phyloP scores from a whole-genome alignment of 495 filamentous ascomycete species.

The Schizothecium vesticola region DNA sequence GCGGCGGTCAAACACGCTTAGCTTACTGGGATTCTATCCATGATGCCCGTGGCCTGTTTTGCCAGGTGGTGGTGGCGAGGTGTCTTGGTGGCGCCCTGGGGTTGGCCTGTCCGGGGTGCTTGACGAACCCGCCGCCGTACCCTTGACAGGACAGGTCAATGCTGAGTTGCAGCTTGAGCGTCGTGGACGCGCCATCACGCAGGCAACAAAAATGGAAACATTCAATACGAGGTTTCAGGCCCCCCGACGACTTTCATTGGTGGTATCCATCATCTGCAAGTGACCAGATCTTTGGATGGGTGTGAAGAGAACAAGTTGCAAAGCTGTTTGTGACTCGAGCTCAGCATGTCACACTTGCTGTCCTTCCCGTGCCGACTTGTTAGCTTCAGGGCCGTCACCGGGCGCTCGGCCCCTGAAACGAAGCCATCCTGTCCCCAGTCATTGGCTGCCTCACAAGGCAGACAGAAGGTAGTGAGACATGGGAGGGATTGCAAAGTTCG shows the following conservation, averaged over 20 bases:
- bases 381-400: not conserved
- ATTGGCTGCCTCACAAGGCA: conserved; percentile 9
- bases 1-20: too few species aligned
- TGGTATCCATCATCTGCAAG: not conserved
- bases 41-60: not conserved
- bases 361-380: not conserved
- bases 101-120: not conserved
- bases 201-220: conserved; percentile 4
- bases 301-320: not conserved
- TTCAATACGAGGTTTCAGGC: conserved; percentile 11
- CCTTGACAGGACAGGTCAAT: not conserved
- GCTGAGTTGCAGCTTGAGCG: not conserved
- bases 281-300: not conserved
- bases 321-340: not conserved
- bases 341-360: not conserved
- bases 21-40: not conserved
- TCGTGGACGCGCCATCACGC: not conserved
- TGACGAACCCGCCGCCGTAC: conserved; percentile 2
- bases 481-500: not conserved
- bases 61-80: conserved; percentile 5
- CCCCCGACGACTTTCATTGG: not conserved
- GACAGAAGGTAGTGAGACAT: not conserved
- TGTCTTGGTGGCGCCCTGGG: not conserved
- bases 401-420: not conserved
- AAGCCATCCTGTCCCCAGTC: not conserved